Evolutionary conservation across 148 eudicot genomes (phyloP).

Genomic region (Fagopyrum tataricum): DNA sequence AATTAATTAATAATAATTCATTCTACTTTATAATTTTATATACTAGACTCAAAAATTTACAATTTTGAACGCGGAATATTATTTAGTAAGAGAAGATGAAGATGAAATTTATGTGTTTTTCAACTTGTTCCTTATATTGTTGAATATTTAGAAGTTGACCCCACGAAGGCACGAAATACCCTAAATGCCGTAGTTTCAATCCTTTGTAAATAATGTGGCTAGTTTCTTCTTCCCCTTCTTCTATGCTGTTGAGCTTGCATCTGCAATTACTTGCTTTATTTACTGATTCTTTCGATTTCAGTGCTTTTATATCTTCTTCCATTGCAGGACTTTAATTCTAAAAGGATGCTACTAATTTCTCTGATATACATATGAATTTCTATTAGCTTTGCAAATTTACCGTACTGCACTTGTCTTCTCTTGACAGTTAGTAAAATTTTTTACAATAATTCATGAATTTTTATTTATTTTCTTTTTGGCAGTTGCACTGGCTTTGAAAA

Average conservation of each 20-base stretch:
- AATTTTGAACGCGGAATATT: too few species aligned
- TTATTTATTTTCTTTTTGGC: neutral
- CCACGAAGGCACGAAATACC: too few species aligned
- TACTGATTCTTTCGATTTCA: neutral
- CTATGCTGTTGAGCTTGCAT: neutral
- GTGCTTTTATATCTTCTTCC: neutral
- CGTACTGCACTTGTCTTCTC: neutral
- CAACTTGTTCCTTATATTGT: too few species aligned
- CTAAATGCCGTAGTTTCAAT: neutral
- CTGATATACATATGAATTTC: neutral
- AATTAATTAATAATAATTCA: too few species aligned
- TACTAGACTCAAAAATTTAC: too few species aligned
- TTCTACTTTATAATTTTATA: too few species aligned
- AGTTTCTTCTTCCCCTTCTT: neutral
- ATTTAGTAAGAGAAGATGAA: too few species aligned
- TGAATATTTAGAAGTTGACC: too few species aligned
- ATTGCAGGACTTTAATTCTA: slow-evolving; percentile 7
- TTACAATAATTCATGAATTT: neutral
- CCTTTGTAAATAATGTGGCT: neutral
- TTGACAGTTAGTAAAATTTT: neutral
- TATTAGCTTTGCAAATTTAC: neutral
- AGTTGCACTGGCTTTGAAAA: slow-evolving; percentile 12
- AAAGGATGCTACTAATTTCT: slow-evolving; percentile 6
- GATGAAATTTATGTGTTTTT: too few species aligned
- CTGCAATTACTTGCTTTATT: neutral